Evolutionary conservation across 2,329 filamentous ascomycete genomes (phyloP), one percentile per base, ranked within the genome.

Genomic region (Bipolaris bicolor): DNA sequence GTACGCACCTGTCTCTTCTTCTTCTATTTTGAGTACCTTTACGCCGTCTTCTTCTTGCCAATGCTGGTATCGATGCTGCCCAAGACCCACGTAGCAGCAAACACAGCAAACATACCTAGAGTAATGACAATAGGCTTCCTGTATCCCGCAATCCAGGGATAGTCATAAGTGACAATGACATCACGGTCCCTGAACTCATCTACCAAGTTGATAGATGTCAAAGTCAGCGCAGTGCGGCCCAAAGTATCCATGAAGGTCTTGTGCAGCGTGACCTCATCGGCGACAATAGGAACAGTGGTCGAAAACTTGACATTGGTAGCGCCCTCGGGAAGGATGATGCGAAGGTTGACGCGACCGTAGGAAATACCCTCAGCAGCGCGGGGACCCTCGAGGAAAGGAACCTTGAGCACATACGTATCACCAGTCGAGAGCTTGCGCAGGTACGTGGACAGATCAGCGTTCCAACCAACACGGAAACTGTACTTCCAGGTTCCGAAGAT

Each of bases 401-500:
- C 88, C 72, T 91, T 96, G 58, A 99, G 84, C 9, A 96, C 84
- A 71, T 91, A 96, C n/a, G 86, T 85, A 58, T 91, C 87, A 24
- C 83, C 84, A 44, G 82, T 79, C 40, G 85, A 86, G 22, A 81
- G 71, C 68, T 81, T 83, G 68, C 91, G 88, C 64, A 99, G 76
- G 75, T 91, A 95, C 55, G 85, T 86, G 69, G 87, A 87, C 26
- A 96, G 83, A 65, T 96, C 87, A 50, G 90, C 88, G 80, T 98
- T 96, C 95, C 95, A 99, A 66, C 95, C 95, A 55, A 98, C 88
- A 57, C 90, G 91, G 82, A 98, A 99, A 64, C 91, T 95, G 79
- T 97, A 98, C 78, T 96, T 97, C 95, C 95, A 99, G 59, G 91
- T 92, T 58, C 95, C 95, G 70, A 97, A 99, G 22, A 99, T 77